Conservation (phyloP, 2,329 filamentous ascomycete genomes). For the Fusarium phyllophilum region DNA sequence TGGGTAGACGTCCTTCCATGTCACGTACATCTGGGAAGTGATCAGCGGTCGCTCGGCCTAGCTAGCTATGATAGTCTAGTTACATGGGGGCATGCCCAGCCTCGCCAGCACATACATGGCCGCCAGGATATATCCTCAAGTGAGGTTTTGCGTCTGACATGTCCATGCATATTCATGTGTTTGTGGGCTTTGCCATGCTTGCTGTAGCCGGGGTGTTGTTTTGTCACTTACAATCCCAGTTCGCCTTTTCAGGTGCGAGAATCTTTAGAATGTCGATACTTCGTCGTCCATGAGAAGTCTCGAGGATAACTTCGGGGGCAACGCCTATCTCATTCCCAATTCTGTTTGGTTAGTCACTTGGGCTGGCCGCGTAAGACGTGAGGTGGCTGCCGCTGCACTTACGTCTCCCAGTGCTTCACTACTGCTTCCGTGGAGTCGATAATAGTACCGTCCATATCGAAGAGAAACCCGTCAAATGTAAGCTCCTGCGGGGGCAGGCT, state of each 20-base stretch:
- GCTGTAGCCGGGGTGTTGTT: background rate
- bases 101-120: conserved; percentile 1
- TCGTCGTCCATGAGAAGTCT: conserved; percentile 89
- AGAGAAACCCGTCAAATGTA: conserved; percentile 67
- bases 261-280: conserved; percentile 87
- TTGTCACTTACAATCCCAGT: conserved; percentile 82
- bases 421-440: conserved; percentile 84
- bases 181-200: background rate
- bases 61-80: background rate
- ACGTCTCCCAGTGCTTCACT: conserved; percentile 80
- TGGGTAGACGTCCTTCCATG: conserved; percentile 82
- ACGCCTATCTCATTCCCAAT: conserved; percentile 86
- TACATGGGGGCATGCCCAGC: background rate
- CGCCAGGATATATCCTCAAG: background rate
- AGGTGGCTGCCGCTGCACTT: conserved; percentile 42
- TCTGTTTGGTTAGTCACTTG: conserved; percentile 44
- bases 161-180: background rate
- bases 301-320: conserved; percentile 83
- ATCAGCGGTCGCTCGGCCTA: conserved; percentile 24
- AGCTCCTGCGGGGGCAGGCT: conserved; percentile 57
- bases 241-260: conserved; percentile 85
- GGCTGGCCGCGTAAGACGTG: background rate
- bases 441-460: conserved; percentile 86
- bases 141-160: conserved; percentile 1
- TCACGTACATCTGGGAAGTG: conserved; percentile 73